Base-by-base conservation (phyloP, 768 basidiomycete species). In the Lactifluus pinguis region DNA sequence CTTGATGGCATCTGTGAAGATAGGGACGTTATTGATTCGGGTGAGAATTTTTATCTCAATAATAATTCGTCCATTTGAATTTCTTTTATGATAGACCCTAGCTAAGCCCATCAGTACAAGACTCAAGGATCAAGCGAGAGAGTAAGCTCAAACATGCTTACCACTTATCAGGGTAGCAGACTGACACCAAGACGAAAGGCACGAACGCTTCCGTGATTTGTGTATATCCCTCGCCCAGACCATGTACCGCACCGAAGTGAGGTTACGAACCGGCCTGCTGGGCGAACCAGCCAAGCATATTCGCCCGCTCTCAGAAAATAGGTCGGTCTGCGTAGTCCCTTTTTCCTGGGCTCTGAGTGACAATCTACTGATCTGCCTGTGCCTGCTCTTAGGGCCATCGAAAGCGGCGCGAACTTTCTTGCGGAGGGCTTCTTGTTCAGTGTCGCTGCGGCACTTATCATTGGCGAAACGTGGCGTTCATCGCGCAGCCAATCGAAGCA, bases 351-450 rank as follows among this genome's bases (percentile, higher is more conserved):
- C 2, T 6, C 19, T 5, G 48, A 57, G 17, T 13, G n/a, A 39
- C 36, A 11, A 4, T 21, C 5, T 51, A 4, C 56, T 41, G n/a
- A 57, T 25, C 25, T n/a, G 1, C 21, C 14, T 0, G 17, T n/a
- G 2, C 21, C 14, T 0, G 21, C 36, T 32, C 25, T 30, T 51
- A 90, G 89, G 60, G 91, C 91, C 0, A 87, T 93, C 60, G 89
- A 92, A 61, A 91, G 87, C 66, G 91, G 91, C 21, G 88, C 91
- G 15, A 93, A 92, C 65, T 77, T 85, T 6, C 76, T 93, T 5
- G 91, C 91, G 0, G 91, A 93, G 72, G 88, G 88, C 0, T 93
- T 93, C 65, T 79, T 93, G 3, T 93, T 93, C 68, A 69, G 75
- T 19, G 91, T 93, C 2, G 90, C 91, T 0, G 84, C 86, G 2